phyloP scores from a whole-genome alignment of 768 basidiomycete genomes.

The Hericium erinaceus region DNA sequence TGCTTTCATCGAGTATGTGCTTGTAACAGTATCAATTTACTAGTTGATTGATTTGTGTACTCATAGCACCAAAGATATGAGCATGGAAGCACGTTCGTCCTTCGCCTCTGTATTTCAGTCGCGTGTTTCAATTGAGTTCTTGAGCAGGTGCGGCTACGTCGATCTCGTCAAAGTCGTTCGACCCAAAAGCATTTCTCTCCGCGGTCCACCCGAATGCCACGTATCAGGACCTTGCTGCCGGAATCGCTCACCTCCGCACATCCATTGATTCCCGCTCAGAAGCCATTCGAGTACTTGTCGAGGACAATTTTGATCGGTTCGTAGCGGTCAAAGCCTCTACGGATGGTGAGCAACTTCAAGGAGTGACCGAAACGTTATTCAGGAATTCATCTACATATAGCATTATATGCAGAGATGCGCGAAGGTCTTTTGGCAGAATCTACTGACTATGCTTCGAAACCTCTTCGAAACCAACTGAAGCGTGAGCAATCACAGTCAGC shows the following conservation, averaged over 20 bases:
- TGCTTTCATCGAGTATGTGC: conserved; percentile 44
- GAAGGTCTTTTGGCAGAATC: conserved; percentile 71
- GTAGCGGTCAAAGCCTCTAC: conserved; percentile 95
- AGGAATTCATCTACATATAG: conserved; percentile 28
- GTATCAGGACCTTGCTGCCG: conserved; percentile 80
- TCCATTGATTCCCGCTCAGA: conserved; percentile 88
- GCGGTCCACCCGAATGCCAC: conserved; percentile 91
- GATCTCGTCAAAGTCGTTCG: conserved; percentile 89
- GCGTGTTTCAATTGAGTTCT: too few species aligned
- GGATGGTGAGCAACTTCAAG: conserved; percentile 51
- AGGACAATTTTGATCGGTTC: conserved; percentile 97
- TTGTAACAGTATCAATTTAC: not conserved
- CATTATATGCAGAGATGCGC: conserved; percentile 86
- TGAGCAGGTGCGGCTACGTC: conserved; percentile 66
- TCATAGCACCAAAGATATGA: conserved; percentile 53
- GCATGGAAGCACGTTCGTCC: conserved; percentile 67
- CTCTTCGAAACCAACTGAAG: conserved; percentile 78
- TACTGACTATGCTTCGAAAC: conserved; percentile 76
- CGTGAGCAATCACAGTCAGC: conserved; percentile 34
- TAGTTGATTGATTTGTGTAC: not conserved
- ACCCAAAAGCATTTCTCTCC: conserved; percentile 89
- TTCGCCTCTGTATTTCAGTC: too few species aligned
- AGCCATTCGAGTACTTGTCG: conserved; percentile 90
- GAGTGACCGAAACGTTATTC: not conserved
- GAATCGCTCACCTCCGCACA: conserved; percentile 61